Evolutionary conservation across 2,329 filamentous ascomycete species (phyloP).

Genomic region (Lachnellula occidentalis): DNA sequence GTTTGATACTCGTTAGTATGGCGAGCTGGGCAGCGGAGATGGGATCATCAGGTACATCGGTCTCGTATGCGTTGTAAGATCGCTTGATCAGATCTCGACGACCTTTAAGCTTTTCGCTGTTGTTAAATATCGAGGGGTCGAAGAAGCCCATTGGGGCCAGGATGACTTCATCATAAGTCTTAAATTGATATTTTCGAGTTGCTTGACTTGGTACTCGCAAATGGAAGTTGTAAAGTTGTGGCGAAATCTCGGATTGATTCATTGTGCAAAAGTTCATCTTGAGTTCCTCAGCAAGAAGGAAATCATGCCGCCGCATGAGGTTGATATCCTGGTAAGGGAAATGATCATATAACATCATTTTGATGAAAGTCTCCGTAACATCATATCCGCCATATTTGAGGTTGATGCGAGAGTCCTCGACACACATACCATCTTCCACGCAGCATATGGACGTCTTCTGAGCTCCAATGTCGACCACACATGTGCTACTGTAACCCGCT

Average conservation of each 20-base stretch:
- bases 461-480: slow-evolving; percentile 92
- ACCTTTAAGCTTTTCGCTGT: slow-evolving; percentile 70
- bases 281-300: slow-evolving; percentile 86
- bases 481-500: slow-evolving; percentile 87
- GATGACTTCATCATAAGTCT: slow-evolving; percentile 93
- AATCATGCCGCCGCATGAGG: slow-evolving; percentile 82
- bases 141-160: slow-evolving; percentile 95
- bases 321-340: slow-evolving; percentile 97
- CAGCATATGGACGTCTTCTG: slow-evolving; percentile 97
- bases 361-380: slow-evolving; percentile 89
- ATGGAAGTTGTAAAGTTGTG: slow-evolving; percentile 85
- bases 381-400: slow-evolving; percentile 90
- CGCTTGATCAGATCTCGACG: slow-evolving; percentile 77
- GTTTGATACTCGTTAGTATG: slow-evolving; percentile 54
- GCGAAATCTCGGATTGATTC: slow-evolving; percentile 82
- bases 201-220: slow-evolving; percentile 82
- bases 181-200: slow-evolving; percentile 90
- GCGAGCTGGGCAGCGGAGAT: slow-evolving; percentile 75
- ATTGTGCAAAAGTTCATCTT: slow-evolving; percentile 92
- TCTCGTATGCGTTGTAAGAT: slow-evolving; percentile 91
- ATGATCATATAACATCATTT: slow-evolving; percentile 96
- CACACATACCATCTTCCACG: slow-evolving; percentile 90
- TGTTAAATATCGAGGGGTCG: slow-evolving; percentile 81
- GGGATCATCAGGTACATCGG: slow-evolving; percentile 81
- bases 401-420: slow-evolving; percentile 92